Evolutionary conservation across 441 rosid species (phyloP).

Genomic region (Aquilaria agallochum): DNA sequence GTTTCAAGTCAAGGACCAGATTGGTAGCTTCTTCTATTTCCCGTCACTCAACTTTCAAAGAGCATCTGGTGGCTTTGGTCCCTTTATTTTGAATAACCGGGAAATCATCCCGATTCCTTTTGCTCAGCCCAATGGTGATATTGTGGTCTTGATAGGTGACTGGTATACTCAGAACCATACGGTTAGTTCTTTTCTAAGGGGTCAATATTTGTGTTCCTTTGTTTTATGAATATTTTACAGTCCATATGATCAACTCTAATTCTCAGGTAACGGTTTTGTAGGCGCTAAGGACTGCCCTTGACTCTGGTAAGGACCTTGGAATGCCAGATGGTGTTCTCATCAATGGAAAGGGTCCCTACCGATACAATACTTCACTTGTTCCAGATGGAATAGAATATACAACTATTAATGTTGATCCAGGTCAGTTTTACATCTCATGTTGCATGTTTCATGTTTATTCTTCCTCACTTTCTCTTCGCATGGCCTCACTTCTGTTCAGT

Average conservation of each 20-base stretch:
- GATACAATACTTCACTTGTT: constrained; percentile 63
- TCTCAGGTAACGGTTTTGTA: constrained; percentile 18
- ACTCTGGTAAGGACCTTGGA: constrained; percentile 84
- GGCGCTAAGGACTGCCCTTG: constrained; percentile 70
- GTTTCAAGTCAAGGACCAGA: constrained; percentile 91
- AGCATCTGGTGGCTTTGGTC: constrained; percentile 93
- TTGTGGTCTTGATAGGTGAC: constrained; percentile 69
- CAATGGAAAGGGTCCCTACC: constrained; percentile 90
- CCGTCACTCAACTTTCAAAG: constrained; percentile 84
- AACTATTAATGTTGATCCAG: constrained; percentile 72
- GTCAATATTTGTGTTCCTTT: not conserved
- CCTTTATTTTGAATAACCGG: constrained; percentile 66
- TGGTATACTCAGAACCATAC: constrained; percentile 79
- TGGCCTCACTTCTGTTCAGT: not conserved
- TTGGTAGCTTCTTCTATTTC: constrained; percentile 86
- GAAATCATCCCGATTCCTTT: constrained; percentile 63
- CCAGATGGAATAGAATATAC: constrained; percentile 77
- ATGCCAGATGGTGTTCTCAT: constrained; percentile 95
- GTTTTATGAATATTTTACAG: not conserved
- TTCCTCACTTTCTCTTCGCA: not conserved
- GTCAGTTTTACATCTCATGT: constrained; percentile 22
- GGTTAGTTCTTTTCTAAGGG: constrained; percentile 40
- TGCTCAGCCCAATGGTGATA: constrained; percentile 71
- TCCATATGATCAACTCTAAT: constrained; percentile 2
- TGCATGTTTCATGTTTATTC: too few relatives aligned